A percentile compares a stretch with the other conserved stretches of the same genome.
Evolutionary conservation across 345 rosid species (phyloP).

Genomic region (Draba incana): DNA sequence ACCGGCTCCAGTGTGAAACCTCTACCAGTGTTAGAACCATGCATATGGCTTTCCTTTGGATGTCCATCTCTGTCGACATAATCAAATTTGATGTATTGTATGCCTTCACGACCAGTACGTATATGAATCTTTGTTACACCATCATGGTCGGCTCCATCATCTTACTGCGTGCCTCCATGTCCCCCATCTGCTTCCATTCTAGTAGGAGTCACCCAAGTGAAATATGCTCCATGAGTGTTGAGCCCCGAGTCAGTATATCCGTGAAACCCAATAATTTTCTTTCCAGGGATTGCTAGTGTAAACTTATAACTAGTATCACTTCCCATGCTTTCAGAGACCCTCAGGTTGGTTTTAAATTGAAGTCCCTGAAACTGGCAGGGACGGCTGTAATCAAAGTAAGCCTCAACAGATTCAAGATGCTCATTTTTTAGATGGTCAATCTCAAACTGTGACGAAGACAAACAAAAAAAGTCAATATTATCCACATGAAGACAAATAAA

Average conservation of each 20-base stretch:
- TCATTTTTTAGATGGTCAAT: neutral
- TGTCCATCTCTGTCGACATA: no score
- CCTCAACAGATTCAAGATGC: constrained; percentile 3
- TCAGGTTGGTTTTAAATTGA: constrained; percentile 2
- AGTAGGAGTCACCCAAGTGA: neutral
- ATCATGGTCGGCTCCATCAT: constrained; percentile 18
- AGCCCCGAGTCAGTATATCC: neutral
- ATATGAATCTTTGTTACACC: constrained; percentile 15
- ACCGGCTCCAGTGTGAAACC: no score
- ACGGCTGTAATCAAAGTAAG: no score
- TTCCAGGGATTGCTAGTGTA: neutral
- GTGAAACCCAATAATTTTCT: constrained; percentile 20
- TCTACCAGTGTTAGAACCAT: no score
- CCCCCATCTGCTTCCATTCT: constrained; percentile 5
- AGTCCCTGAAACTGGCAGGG: neutral
- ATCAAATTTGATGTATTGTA: constrained; percentile 14
- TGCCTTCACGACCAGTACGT: constrained; percentile 12
- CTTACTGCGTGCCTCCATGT: constrained; percentile 2
- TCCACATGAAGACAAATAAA: neutral
- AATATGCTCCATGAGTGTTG: constrained; percentile 19
- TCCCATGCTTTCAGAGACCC: neutral
- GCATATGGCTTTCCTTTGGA: no score
- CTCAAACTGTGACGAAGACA: constrained; percentile 3
- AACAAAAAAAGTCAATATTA: neutral
- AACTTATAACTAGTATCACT: neutral